Conservation (phyloP, 2,329 filamentous ascomycete genomes). For the Epichloe aotearoae region DNA sequence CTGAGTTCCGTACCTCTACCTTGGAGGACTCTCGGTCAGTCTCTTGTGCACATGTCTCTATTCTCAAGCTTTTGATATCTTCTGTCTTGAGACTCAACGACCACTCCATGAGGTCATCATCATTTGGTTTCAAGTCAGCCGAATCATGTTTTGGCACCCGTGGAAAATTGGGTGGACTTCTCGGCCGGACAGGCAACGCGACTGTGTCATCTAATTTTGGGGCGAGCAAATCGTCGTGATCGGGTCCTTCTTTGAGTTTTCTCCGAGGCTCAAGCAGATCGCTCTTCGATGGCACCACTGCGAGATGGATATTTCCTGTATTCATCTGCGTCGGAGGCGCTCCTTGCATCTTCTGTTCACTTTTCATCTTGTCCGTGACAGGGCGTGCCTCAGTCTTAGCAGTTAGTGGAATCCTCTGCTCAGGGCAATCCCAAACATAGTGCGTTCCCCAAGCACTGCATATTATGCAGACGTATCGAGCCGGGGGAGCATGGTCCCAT, state of each 20-base stretch:
- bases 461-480: conserved; percentile 2
- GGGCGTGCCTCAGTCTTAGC: neutral
- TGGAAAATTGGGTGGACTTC: neutral
- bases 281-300: neutral
- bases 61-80: neutral
- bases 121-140: neutral
- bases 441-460: conserved; percentile 1
- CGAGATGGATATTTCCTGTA: neutral
- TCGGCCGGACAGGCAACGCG: neutral
- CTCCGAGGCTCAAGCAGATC: neutral
- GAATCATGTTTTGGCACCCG: neutral
- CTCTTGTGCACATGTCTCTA: neutral
- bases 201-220: neutral
- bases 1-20: neutral
- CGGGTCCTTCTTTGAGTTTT: neutral
- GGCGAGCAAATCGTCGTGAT: neutral
- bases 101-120: neutral
- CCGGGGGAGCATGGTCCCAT: neutral
- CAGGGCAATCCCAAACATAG: conserved; percentile 2
- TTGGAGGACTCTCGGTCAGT: neutral
- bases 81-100: neutral
- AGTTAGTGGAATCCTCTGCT: neutral
- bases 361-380: neutral
- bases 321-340: neutral
- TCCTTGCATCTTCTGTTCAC: neutral